Conservation (phyloP, 306 rosid species). For the Vigna reflexopilosa region DNA sequence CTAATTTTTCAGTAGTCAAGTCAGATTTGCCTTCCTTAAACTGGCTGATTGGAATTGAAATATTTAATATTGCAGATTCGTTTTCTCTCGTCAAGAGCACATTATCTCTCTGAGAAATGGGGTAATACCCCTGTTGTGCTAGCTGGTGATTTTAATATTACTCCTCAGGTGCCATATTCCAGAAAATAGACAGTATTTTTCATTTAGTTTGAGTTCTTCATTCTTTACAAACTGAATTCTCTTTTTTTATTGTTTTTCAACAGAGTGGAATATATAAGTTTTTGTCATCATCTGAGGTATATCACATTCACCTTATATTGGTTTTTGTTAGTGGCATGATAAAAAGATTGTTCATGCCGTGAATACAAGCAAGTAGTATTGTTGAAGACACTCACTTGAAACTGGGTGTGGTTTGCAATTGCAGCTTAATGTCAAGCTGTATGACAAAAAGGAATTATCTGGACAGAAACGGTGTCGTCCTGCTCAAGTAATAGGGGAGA, state of each 20-base stretch:
- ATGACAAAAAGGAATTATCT: slow-evolving; percentile 79
- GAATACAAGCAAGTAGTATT: slow-evolving; percentile 31
- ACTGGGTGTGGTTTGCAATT: slow-evolving; percentile 47
- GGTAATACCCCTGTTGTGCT: slow-evolving; percentile 77
- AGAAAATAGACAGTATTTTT: slow-evolving; percentile 29
- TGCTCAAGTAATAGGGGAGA: slow-evolving; percentile 68
- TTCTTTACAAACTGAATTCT: slow-evolving; percentile 35
- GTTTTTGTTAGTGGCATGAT: slow-evolving; percentile 29
- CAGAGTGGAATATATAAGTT: slow-evolving; percentile 97
- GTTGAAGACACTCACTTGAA: slow-evolving; percentile 35
- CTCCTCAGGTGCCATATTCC: slow-evolving; percentile 74
- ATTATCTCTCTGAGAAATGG: slow-evolving; percentile 78
- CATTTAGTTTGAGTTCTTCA: slow-evolving; percentile 25
- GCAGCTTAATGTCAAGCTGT: slow-evolving; percentile 71
- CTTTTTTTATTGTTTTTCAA: slow-evolving; percentile 37
- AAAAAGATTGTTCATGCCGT: slow-evolving; percentile 13
- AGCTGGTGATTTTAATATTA: slow-evolving; percentile 85
- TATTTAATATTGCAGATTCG: slow-evolving; percentile 65
- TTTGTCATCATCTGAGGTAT: slow-evolving; percentile 81
- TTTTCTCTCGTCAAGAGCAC: slow-evolving; percentile 71
- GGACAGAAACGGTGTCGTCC: slow-evolving; percentile 82
- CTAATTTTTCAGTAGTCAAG: slow-evolving; percentile 4
- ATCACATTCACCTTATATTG: slow-evolving; percentile 31
- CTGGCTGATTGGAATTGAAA: slow-evolving; percentile 40
- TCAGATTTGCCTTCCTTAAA: slow-evolving; percentile 5